Evolutionary conservation across 441 rosid genomes (phyloP).

Genomic region (Croton setiger): DNA sequence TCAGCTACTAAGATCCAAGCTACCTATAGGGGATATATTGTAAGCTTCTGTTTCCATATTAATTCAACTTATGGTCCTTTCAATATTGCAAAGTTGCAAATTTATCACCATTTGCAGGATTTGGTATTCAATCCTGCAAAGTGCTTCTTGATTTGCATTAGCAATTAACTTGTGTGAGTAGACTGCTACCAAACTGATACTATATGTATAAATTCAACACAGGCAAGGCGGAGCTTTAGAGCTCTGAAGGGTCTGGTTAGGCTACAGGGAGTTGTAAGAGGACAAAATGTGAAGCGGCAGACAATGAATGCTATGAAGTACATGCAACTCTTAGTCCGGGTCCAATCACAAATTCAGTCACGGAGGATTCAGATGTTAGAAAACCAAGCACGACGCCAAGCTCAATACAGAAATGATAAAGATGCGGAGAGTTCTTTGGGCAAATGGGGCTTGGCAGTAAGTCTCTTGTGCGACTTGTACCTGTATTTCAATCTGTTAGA

Average conservation of each 20-base stretch:
- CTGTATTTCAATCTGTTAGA: neutral
- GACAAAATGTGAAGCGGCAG: constrained; percentile 85
- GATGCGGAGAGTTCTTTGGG: constrained; percentile 49
- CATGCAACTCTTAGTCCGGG: constrained; percentile 88
- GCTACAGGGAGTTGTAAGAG: constrained; percentile 89
- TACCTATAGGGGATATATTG: constrained; percentile 74
- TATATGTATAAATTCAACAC: constrained; percentile 22
- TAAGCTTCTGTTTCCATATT: constrained; percentile 30
- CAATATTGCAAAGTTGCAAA: neutral
- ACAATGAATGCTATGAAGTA: constrained; percentile 77
- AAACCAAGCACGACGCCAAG: constrained; percentile 61
- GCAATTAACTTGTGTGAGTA: neutral
- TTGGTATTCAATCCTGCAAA: neutral
- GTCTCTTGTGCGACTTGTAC: constrained; percentile 19
- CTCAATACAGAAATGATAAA: constrained; percentile 47
- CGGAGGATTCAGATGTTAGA: constrained; percentile 88
- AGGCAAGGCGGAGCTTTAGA: constrained; percentile 90
- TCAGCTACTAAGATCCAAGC: constrained; percentile 91
- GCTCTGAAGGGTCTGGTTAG: constrained; percentile 90
- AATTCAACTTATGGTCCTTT: neutral
- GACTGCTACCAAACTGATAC: constrained; percentile 6
- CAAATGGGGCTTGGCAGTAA: constrained; percentile 53
- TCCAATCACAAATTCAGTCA: constrained; percentile 91
- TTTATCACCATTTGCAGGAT: neutral
- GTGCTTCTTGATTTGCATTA: neutral